phyloP scores from a whole-genome alignment of 2,329 filamentous ascomycete genomes.

The Fusarium bactridioides region DNA sequence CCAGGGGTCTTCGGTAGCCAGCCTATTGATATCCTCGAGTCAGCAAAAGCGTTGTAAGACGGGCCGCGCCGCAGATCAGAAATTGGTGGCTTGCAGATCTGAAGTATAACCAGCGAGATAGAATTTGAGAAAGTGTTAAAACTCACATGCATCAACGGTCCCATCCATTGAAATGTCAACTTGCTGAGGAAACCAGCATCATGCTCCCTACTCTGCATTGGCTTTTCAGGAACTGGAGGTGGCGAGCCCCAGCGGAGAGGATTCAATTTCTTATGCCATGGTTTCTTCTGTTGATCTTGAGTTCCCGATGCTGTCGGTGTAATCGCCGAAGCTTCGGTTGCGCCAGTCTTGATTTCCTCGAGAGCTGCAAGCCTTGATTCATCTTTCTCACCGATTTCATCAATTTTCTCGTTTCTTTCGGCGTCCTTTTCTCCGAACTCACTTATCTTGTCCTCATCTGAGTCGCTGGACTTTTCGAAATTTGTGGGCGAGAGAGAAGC shows the following conservation, averaged over 20 bases:
- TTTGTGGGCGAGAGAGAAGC: slow-evolving; percentile 41
- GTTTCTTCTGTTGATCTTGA: slow-evolving; percentile 52
- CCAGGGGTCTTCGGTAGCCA: slow-evolving; percentile 85
- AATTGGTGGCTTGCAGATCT: slow-evolving; percentile 24
- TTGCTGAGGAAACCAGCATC: slow-evolving; percentile 76
- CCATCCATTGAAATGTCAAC: slow-evolving; percentile 90
- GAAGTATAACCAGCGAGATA: not conserved
- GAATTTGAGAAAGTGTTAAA: not conserved
- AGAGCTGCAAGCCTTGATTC: slow-evolving; percentile 32
- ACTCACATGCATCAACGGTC: slow-evolving; percentile 80
- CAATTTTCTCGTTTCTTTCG: slow-evolving; percentile 9
- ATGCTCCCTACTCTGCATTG: slow-evolving; percentile 71
- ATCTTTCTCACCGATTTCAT: slow-evolving; percentile 3
- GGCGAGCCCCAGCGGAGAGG: slow-evolving; percentile 67
- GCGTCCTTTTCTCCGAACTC: slow-evolving; percentile 23
- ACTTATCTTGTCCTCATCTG: slow-evolving; percentile 28
- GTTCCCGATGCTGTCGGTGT: slow-evolving; percentile 55
- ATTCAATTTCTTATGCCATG: slow-evolving; percentile 71
- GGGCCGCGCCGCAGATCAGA: slow-evolving; percentile 19
- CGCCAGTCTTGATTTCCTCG: slow-evolving; percentile 56
- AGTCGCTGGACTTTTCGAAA: slow-evolving; percentile 26
- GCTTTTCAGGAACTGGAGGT: slow-evolving; percentile 63
- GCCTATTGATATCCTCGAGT: slow-evolving; percentile 55
- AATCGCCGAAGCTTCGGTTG: slow-evolving; percentile 63
- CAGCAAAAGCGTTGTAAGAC: slow-evolving; percentile 19